Base-by-base conservation (phyloP, 345 rosid species). In the Arabis alpina region DNA sequence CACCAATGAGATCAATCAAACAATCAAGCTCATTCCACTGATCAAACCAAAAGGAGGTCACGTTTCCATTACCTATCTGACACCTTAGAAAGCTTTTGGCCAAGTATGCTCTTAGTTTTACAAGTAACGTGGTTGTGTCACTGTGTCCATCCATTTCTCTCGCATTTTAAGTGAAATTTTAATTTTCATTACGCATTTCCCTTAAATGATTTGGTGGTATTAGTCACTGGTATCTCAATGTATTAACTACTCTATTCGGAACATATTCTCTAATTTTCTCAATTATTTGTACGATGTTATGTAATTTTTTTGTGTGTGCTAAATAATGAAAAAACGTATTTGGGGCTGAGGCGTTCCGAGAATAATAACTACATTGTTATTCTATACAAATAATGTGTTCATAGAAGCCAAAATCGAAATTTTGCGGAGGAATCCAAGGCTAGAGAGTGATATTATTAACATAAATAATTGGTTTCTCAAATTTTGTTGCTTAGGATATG, bases 381-480 rank as follows among this genome's bases (percentile, higher is more conserved):
- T 47, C 16, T 16, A 48, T 34, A 50, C 8, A 64, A 27, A 16
- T 27, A 14, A 47, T 15, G 14, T 45, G 28, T 19, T 34, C 19
- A 49, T 16, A 6, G 15, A 73, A 73, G 54, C 28, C 43, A 57
- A 44, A 74, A 42, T 54, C 50, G 64, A 64, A 54, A 48, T 10
- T 48, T 39, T n/a, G 59, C n/a, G 10, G 69, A 60, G 75, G 79
- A 75, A 75, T 75, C 79, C 79, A 69, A 75, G 60, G 60, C 61
- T 49, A 54, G 45, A 42, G 8, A 53, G 47, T 16, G 15, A 41
- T 42, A 6, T 36, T 5, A 19, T 19, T 19, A 19, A 19, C 23
- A 19, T 19, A 19, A 19, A 19, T 19, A 19, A 61, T 39, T 67
- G 19, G 52, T 60, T 74, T 61, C 64, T 19, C 59, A 75, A 69